These are phyloP conservation scores for Suillus hirtellus DNA, from an alignment of 768 basidiomycete species.

Conservation along the genomic window DNA sequence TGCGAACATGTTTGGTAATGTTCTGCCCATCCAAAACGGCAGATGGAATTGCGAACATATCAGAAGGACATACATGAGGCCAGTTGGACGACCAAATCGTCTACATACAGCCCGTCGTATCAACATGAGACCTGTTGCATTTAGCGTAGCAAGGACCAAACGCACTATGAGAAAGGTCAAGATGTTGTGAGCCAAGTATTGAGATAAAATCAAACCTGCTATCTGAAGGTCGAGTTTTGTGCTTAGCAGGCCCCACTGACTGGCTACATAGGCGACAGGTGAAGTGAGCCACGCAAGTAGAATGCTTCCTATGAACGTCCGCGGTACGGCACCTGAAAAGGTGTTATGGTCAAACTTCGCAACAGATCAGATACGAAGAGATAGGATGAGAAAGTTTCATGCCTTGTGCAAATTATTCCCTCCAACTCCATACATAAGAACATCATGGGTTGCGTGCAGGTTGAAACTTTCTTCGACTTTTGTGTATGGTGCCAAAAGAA, in stretches of 20 bases:
- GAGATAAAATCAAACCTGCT: slow-evolving; percentile 47
- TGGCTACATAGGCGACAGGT: slow-evolving; percentile 48
- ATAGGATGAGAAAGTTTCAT: neutral
- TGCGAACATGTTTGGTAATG: slow-evolving; percentile 94
- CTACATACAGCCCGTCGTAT: slow-evolving; percentile 60
- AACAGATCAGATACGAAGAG: slow-evolving; percentile 7
- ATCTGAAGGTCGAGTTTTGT: slow-evolving; percentile 73
- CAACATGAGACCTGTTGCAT: slow-evolving; percentile 60
- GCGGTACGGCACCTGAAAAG: slow-evolving; percentile 87
- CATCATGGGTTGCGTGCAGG: slow-evolving; percentile 88
- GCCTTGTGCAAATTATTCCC: slow-evolving; percentile 40
- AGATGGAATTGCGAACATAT: slow-evolving; percentile 86
- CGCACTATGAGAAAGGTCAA: slow-evolving; percentile 53
- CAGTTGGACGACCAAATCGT: slow-evolving; percentile 63
- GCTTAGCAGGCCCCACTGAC: slow-evolving; percentile 41
- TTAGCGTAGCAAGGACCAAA: slow-evolving; percentile 64
- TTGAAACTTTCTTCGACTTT: slow-evolving; percentile 99
- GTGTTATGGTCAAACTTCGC: slow-evolving; percentile 85
- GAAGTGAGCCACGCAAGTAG: slow-evolving; percentile 59
- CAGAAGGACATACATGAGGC: slow-evolving; percentile 64
- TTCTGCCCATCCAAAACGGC: slow-evolving; percentile 91
- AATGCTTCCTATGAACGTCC: slow-evolving; percentile 82
- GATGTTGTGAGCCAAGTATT: neutral
- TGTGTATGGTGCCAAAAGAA: slow-evolving; percentile 80
- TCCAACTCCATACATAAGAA: slow-evolving; percentile 71